phyloP scores from a whole-genome alignment of 2,329 filamentous ascomycete genomes.

The Ophiostoma montium region DNA sequence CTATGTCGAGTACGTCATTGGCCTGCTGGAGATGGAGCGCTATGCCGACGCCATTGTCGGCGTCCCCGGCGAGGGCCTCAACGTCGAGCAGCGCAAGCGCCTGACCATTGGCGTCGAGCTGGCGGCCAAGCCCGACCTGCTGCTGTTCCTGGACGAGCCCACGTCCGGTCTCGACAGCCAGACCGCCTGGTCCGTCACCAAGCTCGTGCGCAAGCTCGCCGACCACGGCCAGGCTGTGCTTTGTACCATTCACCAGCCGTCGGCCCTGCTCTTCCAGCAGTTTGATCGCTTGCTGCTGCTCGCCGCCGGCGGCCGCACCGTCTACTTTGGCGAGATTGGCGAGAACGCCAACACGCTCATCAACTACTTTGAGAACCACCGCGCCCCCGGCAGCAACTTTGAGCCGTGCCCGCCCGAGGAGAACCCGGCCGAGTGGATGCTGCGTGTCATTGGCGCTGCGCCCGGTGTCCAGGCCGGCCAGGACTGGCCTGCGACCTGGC shows the following conservation, averaged over 20 bases:
- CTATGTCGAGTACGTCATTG: conserved; percentile 84
- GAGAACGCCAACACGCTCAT: conserved; percentile 35
- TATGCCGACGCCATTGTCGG: conserved; percentile 86
- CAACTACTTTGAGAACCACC: conserved; percentile 63
- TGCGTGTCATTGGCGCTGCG: conserved; percentile 46
- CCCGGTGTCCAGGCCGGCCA: conserved; percentile 44
- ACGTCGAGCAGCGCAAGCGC: conserved; percentile 57
- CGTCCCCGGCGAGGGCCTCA: conserved; percentile 75
- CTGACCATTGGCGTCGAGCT: conserved; percentile 89
- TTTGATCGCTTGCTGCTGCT: conserved; percentile 52
- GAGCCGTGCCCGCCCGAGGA: conserved; percentile 45
- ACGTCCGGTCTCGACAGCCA: conserved; percentile 49
- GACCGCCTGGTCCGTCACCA: conserved; percentile 48
- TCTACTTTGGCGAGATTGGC: conserved; percentile 66
- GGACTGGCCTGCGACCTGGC: conserved; percentile 41
- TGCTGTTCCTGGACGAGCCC: conserved; percentile 49
- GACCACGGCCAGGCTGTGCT: conserved; percentile 18
- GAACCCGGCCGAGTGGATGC: conserved; percentile 77
- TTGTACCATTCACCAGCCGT: conserved; percentile 16
- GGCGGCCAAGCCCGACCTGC: conserved; percentile 64
- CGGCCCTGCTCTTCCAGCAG: conserved; percentile 11
- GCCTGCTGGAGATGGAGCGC: conserved; percentile 75
- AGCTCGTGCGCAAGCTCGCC: conserved; percentile 48
- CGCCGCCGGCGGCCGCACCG: conserved; percentile 60
- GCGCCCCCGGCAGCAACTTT: conserved; percentile 26